These are phyloP conservation scores for Aspergillus ochraceoroseus DNA, from an alignment of 2,329 filamentous ascomycete species.

Conservation along the genomic window DNA sequence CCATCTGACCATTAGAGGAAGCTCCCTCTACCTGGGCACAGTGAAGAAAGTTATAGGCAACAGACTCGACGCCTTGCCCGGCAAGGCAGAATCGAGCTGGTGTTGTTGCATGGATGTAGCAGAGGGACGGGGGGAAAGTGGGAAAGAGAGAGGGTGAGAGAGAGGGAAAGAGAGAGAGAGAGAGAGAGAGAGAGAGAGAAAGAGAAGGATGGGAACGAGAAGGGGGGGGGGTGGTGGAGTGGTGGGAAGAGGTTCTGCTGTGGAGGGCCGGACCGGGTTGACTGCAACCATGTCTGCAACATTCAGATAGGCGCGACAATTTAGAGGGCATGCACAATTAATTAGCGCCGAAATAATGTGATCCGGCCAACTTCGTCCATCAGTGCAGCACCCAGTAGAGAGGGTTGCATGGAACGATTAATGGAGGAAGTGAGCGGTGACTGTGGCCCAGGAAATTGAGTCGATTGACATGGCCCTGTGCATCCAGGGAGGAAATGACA, in stretches of 20 bases:
- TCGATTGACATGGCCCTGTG: slow-evolving; percentile 8
- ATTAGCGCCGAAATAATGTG: slow-evolving; percentile 31
- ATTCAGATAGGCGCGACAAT: slow-evolving; percentile 25
- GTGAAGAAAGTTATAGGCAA: slow-evolving; percentile 24
- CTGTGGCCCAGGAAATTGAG: slow-evolving; percentile 14
- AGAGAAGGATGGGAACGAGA: slow-evolving; percentile 19
- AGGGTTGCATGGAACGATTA: slow-evolving; percentile 12
- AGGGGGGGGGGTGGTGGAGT: slow-evolving; percentile 11
- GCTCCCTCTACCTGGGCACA: slow-evolving; percentile 26
- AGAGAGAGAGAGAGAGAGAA: slow-evolving; percentile 15
- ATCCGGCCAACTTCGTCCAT: slow-evolving; percentile 25
- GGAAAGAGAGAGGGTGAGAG: slow-evolving; percentile 15
- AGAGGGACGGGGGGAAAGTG: slow-evolving; percentile 18
- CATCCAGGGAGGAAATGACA: slow-evolving; percentile 5
- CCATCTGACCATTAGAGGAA: slow-evolving; percentile 29
- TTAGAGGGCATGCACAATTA: slow-evolving; percentile 22
- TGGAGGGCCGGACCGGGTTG: slow-evolving; percentile 24
- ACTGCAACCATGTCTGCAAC: slow-evolving; percentile 30
- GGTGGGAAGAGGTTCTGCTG: slow-evolving; percentile 15
- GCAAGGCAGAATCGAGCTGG: slow-evolving; percentile 36
- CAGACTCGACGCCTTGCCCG: slow-evolving; percentile 29
- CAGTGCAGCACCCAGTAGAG: slow-evolving; percentile 12
- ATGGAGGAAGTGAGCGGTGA: slow-evolving; percentile 13
- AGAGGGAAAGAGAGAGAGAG: slow-evolving; percentile 15
- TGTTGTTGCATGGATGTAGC: slow-evolving; percentile 25